These are phyloP conservation scores for Trichoderma orchidacearum DNA, from an alignment of 495 filamentous ascomycete species.

Conservation along the genomic window DNA sequence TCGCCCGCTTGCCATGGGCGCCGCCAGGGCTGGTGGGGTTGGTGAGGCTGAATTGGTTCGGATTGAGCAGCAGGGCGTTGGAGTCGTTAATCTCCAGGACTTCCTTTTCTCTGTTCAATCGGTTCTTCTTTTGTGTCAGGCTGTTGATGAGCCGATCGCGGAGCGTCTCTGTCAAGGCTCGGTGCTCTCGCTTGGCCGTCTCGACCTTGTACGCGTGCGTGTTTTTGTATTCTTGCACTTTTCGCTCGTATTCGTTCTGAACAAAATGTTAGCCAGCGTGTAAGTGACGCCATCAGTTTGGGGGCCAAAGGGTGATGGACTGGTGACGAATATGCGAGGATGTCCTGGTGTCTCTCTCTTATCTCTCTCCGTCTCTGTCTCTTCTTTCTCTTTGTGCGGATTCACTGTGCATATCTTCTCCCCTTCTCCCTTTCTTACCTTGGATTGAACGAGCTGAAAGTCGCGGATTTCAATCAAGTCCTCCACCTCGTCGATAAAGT, in stretches of 20 bases:
- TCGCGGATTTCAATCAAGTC: slow-evolving; percentile 74
- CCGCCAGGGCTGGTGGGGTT: slow-evolving; percentile 71
- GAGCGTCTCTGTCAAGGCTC: slow-evolving; percentile 59
- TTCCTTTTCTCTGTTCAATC: slow-evolving; percentile 80
- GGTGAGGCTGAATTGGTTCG: slow-evolving; percentile 79
- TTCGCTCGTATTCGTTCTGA: slow-evolving; percentile 42
- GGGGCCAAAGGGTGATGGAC: neutral
- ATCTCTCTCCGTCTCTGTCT: neutral
- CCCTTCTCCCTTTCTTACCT: slow-evolving; percentile 40
- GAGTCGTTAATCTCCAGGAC: slow-evolving; percentile 73
- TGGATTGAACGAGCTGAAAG: slow-evolving; percentile 56
- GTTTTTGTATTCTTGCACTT: slow-evolving; percentile 33
- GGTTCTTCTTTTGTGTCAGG: slow-evolving; percentile 59
- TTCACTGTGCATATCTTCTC: neutral
- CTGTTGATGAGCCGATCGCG: slow-evolving; percentile 72
- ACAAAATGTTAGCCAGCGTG: slow-evolving; percentile 5
- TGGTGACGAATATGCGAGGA: neutral
- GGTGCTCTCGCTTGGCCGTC: slow-evolving; percentile 72
- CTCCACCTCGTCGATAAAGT: slow-evolving; percentile 75
- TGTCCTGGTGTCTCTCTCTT: neutral
- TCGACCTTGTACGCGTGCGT: slow-evolving; percentile 48
- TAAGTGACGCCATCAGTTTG: neutral
- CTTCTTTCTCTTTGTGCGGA: neutral
- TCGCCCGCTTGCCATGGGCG: slow-evolving; percentile 67
- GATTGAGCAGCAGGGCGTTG: slow-evolving; percentile 78